Evolutionary conservation across 2,329 filamentous ascomycete genomes (phyloP), one percentile per base, ranked within the genome.

Genomic region (Rutstroemia sydowiana): DNA sequence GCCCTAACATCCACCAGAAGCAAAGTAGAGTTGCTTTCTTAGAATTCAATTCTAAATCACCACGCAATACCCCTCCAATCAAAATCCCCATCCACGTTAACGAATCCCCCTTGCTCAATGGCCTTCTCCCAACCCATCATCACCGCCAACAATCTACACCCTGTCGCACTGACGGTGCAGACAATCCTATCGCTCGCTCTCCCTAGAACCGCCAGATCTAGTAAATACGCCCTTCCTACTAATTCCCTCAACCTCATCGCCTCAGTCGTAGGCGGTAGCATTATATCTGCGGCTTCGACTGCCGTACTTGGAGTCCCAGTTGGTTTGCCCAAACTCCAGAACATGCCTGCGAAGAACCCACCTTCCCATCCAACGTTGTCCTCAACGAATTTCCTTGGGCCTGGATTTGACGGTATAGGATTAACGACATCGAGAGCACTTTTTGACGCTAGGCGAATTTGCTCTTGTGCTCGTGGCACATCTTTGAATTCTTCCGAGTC

Each of bases 331-430:
- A 95, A 73, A 46, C 82, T 85, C 81, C 86, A 91, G 69, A 95
- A 95, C 69, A 93, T 84, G 61, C 81, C 78, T 13, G 79, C 77
- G 69, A 86, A 95, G 73, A 95, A 95, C 1, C 89, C 89, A 16
- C 89, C 88, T 66, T 95, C 88, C 88, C 88, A 95, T 28, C 88
- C 89, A 37, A 88, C 82, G 1, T 83, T 79, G 64, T 90, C 84
- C 54, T 90, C 87, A 32, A 87, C 76, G 65, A 87, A 88, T 60
- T 78, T 80, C 58, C 77, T 76, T 64, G 85, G 79, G 6, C 76
- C 71, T 3, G 57, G 68, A 67, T 61, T 72, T 6, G 32, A 32
- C 1, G 51, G 37, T n/a, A 52, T 7, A 9, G 61, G 59, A n/a
- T 66, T 63, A 8, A 60, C 59, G 20, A 66, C 64, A 57, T 73